Conservation (phyloP, 2,329 filamentous ascomycete genomes). For the Monilinia laxa region DNA sequence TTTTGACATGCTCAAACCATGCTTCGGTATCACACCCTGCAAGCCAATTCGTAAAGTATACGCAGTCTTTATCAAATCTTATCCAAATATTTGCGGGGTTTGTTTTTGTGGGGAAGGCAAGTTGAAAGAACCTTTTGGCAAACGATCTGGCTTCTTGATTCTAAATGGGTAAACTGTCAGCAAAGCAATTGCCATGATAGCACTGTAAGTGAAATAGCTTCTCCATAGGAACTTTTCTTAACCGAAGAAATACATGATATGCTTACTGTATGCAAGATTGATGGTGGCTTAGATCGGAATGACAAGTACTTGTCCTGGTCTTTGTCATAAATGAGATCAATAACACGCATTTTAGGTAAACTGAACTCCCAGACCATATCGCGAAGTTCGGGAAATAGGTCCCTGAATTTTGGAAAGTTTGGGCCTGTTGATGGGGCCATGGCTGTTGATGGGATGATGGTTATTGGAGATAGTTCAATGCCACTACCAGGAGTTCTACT, state of each 20-base stretch:
- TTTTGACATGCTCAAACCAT: slow-evolving; percentile 10
- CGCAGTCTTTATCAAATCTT: slow-evolving; percentile 3
- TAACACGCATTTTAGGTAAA: neutral
- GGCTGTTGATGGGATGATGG: neutral
- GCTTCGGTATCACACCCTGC: neutral
- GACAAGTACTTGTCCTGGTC: slow-evolving; percentile 15
- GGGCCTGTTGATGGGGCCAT: neutral
- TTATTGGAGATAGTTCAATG: neutral
- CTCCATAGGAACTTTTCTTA: neutral
- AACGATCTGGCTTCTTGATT: slow-evolving; percentile 6
- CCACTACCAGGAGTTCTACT: neutral
- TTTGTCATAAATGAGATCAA: slow-evolving; percentile 18
- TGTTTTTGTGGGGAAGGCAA: slow-evolving; percentile 8
- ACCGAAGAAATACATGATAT: neutral
- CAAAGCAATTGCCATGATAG: neutral
- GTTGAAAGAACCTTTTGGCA: neutral
- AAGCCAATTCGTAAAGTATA: slow-evolving; percentile 14
- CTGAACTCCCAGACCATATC: neutral
- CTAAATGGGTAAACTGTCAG: neutral
- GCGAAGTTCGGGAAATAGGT: neutral
- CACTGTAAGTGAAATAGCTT: neutral
- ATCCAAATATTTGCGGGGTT: slow-evolving; percentile 3
- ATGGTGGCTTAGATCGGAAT: neutral
- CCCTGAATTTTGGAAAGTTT: neutral
- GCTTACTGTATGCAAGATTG: slow-evolving; percentile 11